These are phyloP conservation scores for Paramecium caudatum DNA, from an alignment of 73 alveolate species.

Conservation along the genomic window DNA sequence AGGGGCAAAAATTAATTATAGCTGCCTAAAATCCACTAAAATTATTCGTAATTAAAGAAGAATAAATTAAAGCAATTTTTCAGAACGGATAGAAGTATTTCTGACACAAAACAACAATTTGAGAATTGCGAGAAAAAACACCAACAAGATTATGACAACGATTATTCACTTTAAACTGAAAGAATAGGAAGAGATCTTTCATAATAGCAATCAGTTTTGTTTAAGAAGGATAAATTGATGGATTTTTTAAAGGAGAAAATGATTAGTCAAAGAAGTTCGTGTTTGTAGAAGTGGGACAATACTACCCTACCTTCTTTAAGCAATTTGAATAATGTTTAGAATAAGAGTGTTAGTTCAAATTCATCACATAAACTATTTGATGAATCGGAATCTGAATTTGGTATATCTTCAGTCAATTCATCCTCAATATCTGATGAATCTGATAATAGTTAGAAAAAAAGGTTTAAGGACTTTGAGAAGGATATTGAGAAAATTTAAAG, in stretches of 20 bases:
- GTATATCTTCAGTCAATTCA: background rate
- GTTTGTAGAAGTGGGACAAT: constrained; percentile 19
- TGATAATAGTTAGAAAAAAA: background rate
- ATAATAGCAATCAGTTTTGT: background rate
- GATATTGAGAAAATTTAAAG: constrained; percentile 39
- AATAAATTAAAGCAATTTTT: background rate
- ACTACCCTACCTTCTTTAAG: no score
- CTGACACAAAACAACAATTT: constrained; percentile 9
- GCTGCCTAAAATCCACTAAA: constrained; percentile 9
- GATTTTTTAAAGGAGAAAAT: background rate
- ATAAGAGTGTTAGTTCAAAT: no score
- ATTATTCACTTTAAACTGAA: constrained; percentile 28
- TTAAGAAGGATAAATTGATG: background rate
- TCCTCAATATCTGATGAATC: constrained; percentile 8
- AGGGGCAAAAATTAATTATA: background rate
- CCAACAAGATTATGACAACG: background rate
- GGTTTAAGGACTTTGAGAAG: background rate
- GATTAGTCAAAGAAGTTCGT: background rate
- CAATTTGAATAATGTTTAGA: no score
- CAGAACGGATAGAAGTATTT: constrained; percentile 16
- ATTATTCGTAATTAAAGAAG: background rate
- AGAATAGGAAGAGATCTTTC: background rate
- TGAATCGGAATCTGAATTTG: constrained; percentile 30
- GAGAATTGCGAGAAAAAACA: background rate
- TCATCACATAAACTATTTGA: constrained; percentile 29